Evolutionary conservation across 1,284 basidiomycete genomes (phyloP).

Genomic region (Puccinia coronata): DNA sequence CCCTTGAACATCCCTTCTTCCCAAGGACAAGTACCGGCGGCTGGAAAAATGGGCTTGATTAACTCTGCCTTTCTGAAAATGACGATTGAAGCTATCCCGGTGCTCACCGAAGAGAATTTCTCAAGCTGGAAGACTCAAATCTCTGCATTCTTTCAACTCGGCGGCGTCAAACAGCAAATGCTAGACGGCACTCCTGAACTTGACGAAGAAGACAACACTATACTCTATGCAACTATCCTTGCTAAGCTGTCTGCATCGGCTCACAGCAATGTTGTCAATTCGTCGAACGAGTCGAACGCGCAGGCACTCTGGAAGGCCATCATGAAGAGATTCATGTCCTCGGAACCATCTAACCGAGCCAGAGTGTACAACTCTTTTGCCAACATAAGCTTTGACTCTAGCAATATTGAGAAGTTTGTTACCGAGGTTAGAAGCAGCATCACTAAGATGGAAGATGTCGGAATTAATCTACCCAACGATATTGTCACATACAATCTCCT

Average conservation of each 20-base stretch:
- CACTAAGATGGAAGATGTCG: neutral
- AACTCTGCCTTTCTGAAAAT: neutral
- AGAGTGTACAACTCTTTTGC: neutral
- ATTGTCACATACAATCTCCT: neutral
- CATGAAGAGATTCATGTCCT: neutral
- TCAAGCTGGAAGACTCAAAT: neutral
- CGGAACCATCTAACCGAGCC: neutral
- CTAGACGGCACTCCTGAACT: neutral
- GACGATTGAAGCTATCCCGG: neutral
- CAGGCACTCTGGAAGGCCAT: neutral
- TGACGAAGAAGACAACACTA: conserved; percentile 2
- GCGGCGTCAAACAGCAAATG: neutral
- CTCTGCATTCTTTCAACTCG: neutral
- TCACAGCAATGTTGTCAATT: conserved; percentile 10
- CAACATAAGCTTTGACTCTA: neutral
- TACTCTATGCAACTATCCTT: neutral
- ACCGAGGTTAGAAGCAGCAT: neutral
- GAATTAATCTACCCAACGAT: neutral
- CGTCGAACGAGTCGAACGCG: neutral
- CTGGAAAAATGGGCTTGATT: no score
- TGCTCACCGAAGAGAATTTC: conserved; percentile 2
- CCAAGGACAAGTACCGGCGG: no score
- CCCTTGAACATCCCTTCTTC: no score
- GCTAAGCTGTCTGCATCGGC: neutral
- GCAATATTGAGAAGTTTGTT: conserved; percentile 4